Base-by-base conservation (phyloP, 108 stramenopile species). In the Bacterosira constricta region DNA sequence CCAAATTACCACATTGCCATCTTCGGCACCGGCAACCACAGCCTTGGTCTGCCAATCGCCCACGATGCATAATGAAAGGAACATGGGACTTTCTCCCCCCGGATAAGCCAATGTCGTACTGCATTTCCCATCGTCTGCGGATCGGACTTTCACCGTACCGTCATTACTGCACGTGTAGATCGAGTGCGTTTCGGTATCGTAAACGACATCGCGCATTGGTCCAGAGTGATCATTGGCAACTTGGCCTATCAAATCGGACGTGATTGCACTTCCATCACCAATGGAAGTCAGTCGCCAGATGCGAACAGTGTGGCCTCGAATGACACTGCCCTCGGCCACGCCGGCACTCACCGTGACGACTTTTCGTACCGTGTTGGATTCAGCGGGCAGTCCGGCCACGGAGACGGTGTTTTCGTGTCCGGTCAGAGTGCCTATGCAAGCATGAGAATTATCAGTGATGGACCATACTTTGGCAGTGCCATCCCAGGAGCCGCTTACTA, bases 111-210 rank as follows among this genome's bases (percentile, higher is more conserved):
- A 63, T 10, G 92, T 96, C 20, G 84, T 72, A n/a, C 68, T 51
- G 61, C 88, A 88, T 39, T 68, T 71, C 29, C 94, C 98, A 31
- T 93, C 95, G 32, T 75, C 82, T 5, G 78, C 74, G 26, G 80
- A 79, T 72, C 99, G 93, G 6, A 98, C 52, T 67, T 93, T 82
- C 15, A 98, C 92, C 6, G 96, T 96, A 15, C 96, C 96, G 74
- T 98, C 99, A 30, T 95, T 94, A 38, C 87, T 90, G 36, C 94
- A 97, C 0, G 97, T 89, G 21, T 91, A 90, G 9, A 98, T 63
- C 10, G 54, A 46, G 55, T 82, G 72, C 0, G 83, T 83, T 36
- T 66, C 64, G 3, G 57, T 15, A 39, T 84, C 84, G 39, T 91
- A 87, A 23, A 39, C 60, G 10, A 96, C 83, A 62, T 86, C 88